A percentile compares a stretch with the other conserved stretches of the same genome.
Conservation (phyloP, 352 stramenopile genomes). For the Aphanomyces euteiches region DNA sequence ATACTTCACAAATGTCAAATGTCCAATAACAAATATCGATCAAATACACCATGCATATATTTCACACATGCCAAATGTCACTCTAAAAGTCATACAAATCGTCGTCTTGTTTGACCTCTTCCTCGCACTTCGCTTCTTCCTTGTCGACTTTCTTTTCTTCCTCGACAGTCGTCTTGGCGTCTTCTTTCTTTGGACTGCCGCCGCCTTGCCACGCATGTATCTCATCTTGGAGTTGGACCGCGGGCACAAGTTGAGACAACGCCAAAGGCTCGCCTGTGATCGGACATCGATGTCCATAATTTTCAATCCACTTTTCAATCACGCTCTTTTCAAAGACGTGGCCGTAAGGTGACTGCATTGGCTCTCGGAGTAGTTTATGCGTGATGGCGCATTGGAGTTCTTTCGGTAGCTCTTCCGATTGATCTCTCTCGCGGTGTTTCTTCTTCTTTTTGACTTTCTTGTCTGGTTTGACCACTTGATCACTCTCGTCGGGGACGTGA, state of each 20-base stretch:
- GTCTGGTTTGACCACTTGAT: conserved; percentile 39
- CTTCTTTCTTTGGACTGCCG: conserved; percentile 10
- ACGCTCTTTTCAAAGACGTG: conserved; percentile 75
- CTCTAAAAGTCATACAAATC: conserved; percentile 5
- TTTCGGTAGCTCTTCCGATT: conserved; percentile 36
- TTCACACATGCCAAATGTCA: neutral
- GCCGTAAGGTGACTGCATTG: conserved; percentile 64
- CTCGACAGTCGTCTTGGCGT: conserved; percentile 9
- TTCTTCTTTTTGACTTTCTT: conserved; percentile 40
- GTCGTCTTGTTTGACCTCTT: neutral
- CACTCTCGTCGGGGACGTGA: conserved; percentile 39
- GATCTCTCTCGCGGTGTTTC: conserved; percentile 43
- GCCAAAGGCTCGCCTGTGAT: conserved; percentile 66
- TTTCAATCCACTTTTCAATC: conserved; percentile 74
- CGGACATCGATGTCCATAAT: conserved; percentile 79
- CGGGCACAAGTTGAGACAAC: conserved; percentile 44
- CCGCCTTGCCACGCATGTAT: conserved; percentile 59
- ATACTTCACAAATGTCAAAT: too few relatives aligned
- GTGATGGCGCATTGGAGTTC: conserved; percentile 78
- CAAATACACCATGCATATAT: neutral
- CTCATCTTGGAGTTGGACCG: conserved; percentile 51
- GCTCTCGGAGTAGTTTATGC: conserved; percentile 62
- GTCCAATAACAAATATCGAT: neutral
- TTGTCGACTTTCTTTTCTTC: neutral
- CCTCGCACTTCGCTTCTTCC: neutral